A percentile compares a stretch with the other conserved stretches of the same genome.
Evolutionary conservation across 192 early-diverging fungal species (phyloP).

Genomic region (Coemansia sp.): DNA sequence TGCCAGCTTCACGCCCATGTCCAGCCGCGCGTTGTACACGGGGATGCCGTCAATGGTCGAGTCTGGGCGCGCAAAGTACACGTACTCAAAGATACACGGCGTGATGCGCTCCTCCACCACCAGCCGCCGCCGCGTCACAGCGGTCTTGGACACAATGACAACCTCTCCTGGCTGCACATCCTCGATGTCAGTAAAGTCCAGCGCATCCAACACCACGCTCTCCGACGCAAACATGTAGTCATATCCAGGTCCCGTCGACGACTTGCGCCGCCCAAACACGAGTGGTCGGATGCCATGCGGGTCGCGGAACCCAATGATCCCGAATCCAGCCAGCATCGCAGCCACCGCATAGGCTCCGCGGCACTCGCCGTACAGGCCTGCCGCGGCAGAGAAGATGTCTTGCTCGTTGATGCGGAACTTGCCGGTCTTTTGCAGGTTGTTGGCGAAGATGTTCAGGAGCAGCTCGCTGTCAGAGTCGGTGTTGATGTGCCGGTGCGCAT

Average conservation of each 20-base stretch:
- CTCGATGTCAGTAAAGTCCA: constrained; percentile 87
- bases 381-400: constrained; percentile 95
- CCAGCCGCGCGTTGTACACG: constrained; percentile 95
- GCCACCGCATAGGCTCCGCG: constrained; percentile 94
- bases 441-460: constrained; percentile 95
- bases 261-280: constrained; percentile 84
- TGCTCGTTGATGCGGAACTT: constrained; percentile 98
- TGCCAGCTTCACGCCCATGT: constrained; percentile 97
- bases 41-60: constrained; percentile 98
- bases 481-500: constrained; percentile 99
- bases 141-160: constrained; percentile 85
- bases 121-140: constrained; percentile 69
- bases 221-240: constrained; percentile 99
- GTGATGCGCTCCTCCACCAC: constrained; percentile 63
- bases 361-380: constrained; percentile 80
- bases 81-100: constrained; percentile 99
- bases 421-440: constrained; percentile 96
- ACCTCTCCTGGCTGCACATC: constrained; percentile 96
- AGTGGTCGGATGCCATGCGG: constrained; percentile 97
- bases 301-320: constrained; percentile 94
- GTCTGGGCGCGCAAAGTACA: constrained; percentile 99
- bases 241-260: constrained; percentile 62
- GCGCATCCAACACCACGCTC: constrained; percentile 89
- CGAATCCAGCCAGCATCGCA: constrained; percentile 97
- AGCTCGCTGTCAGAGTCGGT: constrained; percentile 99